Base-by-base conservation (phyloP, 108 stramenopile genomes). In the Pseudonitzschia delicatissima region DNA sequence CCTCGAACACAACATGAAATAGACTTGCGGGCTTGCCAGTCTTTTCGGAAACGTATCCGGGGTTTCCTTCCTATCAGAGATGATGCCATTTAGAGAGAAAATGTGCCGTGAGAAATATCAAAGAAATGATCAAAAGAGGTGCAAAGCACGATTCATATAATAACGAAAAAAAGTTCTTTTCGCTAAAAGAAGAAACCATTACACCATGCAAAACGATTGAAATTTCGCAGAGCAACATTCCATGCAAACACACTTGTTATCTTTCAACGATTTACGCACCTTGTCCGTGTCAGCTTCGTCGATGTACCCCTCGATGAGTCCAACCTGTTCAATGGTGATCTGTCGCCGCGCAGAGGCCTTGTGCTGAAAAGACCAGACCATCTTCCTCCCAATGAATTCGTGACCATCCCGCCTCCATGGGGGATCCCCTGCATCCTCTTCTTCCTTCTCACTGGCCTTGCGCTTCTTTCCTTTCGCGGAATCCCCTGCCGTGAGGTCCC, bases 1-100 rank as follows among this genome's bases (percentile, higher is more conserved):
- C 87, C 37, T 81, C 80, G 75, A 93, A 93, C 11, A 80, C 64
- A 21, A 82, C 84, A 79, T 93, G 85, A 48, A 88, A 93, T 8
- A 93, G 71, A 33, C 67, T 58, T 12, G 88, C 92, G 17, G 88
- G 88, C 44, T 87, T 42, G 5, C 83, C 83, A 1, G 87, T 85
- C 27, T 49, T 49, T 55, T 84, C 86, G 1, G 83, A 86, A 20
- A 82, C 64, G 67, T 84, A 93, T n/a, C 92, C 92, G 34, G 92
- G 92, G 34, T 87, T 73, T 15, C 92, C 92, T 33, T 83, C 32
- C 60, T 61, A n/a, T n/a, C n/a, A n/a, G n/a, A n/a, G n/a, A n/a
- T n/a, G n/a, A n/a, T n/a, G n/a, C n/a, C n/a, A n/a, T n/a, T n/a
- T n/a, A n/a, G n/a, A n/a, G n/a, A n/a, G n/a, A n/a, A n/a, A n/a